Conservation (phyloP, 1,284 basidiomycete genomes). For the Salmacisia buchloeana region DNA sequence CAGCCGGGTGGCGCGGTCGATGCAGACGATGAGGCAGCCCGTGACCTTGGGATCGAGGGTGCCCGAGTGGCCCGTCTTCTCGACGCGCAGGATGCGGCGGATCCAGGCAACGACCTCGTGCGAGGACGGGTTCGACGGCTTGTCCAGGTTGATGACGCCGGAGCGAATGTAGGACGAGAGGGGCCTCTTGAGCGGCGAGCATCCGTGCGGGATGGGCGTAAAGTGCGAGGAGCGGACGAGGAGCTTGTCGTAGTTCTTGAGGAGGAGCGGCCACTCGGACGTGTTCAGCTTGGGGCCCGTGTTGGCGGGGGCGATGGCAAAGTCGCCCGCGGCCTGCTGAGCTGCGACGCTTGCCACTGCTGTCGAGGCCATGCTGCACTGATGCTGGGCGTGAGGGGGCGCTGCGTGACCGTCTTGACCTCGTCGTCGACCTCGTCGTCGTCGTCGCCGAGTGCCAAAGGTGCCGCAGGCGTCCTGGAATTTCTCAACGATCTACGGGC, state of each 20-base stretch:
- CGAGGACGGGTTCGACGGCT: conserved; percentile 99
- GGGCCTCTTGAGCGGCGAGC: conserved; percentile 88
- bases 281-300: conserved; percentile 62
- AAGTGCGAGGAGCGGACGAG: conserved; percentile 93
- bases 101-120: conserved; percentile 99
- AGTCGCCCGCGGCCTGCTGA: conserved; percentile 43
- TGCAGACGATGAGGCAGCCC: conserved; percentile 96
- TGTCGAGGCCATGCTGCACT: too few species aligned
- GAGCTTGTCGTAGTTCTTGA: conserved; percentile 91
- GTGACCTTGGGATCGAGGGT: conserved; percentile 99
- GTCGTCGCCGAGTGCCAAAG: too few species aligned
- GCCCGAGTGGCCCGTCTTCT: conserved; percentile 97
- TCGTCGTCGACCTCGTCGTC: too few species aligned
- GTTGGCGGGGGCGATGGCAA: conserved; percentile 53
- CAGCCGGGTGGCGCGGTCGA: conserved; percentile 98
- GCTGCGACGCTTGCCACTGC: conserved; percentile 7
- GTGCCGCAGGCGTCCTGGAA: too few species aligned
- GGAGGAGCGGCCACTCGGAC: conserved; percentile 91
- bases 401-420: too few species aligned
- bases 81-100: conserved; percentile 85
- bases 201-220: conserved; percentile 88
- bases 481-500: too few species aligned
- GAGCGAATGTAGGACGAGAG: conserved; percentile 88
- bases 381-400: too few species aligned
- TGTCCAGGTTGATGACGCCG: conserved; percentile 98